Percentiles rank a stretch among this genome's conserved stretches.
Conservation (phyloP, 2,329 filamentous ascomycete species). For the Arthrinium puccinioides region DNA sequence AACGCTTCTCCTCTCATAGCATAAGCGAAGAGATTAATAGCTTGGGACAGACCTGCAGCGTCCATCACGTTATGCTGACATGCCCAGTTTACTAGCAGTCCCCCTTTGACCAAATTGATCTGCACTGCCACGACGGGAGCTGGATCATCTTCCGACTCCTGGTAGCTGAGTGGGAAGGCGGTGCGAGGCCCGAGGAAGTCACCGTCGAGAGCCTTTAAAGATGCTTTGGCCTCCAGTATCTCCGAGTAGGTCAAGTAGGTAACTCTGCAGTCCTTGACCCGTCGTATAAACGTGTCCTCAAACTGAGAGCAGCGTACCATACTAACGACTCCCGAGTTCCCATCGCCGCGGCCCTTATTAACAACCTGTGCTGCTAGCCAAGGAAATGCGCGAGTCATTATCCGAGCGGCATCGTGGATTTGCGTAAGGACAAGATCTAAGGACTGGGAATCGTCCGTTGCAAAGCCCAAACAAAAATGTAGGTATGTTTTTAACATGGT, state of each 20-base stretch:
- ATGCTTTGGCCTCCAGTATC: background rate
- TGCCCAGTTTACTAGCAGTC: background rate
- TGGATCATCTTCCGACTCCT: background rate
- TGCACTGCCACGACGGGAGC: background rate
- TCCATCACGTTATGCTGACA: background rate
- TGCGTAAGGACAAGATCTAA: background rate
- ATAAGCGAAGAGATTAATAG: background rate
- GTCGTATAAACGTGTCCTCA: background rate
- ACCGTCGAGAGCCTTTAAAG: background rate
- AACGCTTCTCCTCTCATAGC: background rate
- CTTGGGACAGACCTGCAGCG: background rate
- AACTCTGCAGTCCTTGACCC: background rate
- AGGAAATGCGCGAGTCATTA: background rate
- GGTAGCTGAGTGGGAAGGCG: background rate
- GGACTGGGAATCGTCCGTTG: background rate
- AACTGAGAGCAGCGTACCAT: background rate
- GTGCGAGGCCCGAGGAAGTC: background rate
- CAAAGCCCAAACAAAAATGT: background rate
- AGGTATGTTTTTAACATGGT: background rate
- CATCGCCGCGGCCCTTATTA: background rate
- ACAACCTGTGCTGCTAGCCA: background rate
- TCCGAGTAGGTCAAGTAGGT: background rate
- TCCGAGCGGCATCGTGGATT: background rate
- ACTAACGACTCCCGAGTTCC: background rate
- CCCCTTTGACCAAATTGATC: background rate